A percentile compares a stretch with the other conserved stretches of the same genome.
phyloP scores from a whole-genome alignment of 2,329 filamentous ascomycete genomes.

The Apiospora koreana region DNA sequence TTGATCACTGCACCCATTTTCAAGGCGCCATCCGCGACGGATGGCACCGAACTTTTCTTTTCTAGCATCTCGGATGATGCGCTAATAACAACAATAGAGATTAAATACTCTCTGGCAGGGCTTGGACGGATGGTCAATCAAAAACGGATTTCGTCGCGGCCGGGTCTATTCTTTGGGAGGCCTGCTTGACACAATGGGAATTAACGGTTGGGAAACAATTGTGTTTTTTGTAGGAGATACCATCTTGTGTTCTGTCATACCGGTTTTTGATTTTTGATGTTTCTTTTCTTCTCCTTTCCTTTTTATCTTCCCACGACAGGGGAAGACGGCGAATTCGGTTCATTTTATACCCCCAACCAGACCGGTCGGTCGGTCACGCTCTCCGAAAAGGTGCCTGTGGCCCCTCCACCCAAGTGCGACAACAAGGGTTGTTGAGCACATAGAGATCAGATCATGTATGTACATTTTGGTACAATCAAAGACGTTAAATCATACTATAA shows the following conservation, averaged over 20 bases:
- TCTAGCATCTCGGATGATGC: constrained; percentile 3
- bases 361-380: neutral
- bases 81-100: neutral
- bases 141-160: neutral
- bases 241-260: constrained; percentile 7
- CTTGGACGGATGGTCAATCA: neutral
- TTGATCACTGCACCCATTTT: neutral
- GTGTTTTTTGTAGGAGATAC: constrained; percentile 9
- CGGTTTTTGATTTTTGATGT: neutral
- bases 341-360: constrained; percentile 4
- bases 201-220: neutral
- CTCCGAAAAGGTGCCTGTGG: neutral
- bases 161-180: neutral
- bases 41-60: neutral
- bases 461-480: neutral
- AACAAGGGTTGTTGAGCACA: neutral
- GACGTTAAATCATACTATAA: neutral
- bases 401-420: neutral
- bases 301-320: neutral
- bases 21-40: neutral
- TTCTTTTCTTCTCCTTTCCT: neutral
- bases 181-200: constrained; percentile 6
- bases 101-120: neutral
- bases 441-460: neutral
- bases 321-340: neutral